A percentile compares a stretch with the other conserved stretches of the same genome.
Conservation (phyloP, 2,329 filamentous ascomycete species). For the Sclerotinia trifoliorum region DNA sequence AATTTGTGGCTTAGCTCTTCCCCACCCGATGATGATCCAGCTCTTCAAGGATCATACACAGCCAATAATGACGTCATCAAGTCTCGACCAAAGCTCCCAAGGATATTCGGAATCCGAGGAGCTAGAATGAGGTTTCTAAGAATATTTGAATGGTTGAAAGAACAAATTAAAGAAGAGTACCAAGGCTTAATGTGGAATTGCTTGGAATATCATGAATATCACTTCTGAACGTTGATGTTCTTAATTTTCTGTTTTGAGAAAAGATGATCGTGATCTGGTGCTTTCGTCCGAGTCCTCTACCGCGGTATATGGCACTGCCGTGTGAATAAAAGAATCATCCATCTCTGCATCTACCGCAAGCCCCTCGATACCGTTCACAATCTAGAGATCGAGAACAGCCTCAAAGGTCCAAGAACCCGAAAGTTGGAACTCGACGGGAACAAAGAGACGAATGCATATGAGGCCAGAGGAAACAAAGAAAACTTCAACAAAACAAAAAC, state of each 20-base stretch:
- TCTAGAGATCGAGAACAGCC: slow-evolving; percentile 6
- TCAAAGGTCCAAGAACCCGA: neutral
- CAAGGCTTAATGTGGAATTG: neutral
- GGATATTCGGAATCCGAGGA: neutral
- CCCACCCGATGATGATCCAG: no score
- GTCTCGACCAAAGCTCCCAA: slow-evolving; percentile 4
- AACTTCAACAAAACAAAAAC: neutral
- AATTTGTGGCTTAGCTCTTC: neutral
- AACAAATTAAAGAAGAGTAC: neutral
- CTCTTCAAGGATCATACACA: no score
- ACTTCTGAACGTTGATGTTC: neutral
- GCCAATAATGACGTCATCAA: slow-evolving; percentile 5
- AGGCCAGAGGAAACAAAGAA: neutral
- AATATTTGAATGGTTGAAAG: neutral
- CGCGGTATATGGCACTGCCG: neutral
- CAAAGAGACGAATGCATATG: neutral
- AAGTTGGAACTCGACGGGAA: neutral
- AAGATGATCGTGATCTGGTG: neutral
- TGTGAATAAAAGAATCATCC: neutral
- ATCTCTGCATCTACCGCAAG: no score
- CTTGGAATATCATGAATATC: neutral
- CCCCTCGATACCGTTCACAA: neutral
- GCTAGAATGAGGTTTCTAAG: neutral
- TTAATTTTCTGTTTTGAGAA: neutral
- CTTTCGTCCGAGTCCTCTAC: neutral